These are phyloP conservation scores for Stylosanthes scabra DNA, from an alignment of 331 rosid species.

Conservation along the genomic window DNA sequence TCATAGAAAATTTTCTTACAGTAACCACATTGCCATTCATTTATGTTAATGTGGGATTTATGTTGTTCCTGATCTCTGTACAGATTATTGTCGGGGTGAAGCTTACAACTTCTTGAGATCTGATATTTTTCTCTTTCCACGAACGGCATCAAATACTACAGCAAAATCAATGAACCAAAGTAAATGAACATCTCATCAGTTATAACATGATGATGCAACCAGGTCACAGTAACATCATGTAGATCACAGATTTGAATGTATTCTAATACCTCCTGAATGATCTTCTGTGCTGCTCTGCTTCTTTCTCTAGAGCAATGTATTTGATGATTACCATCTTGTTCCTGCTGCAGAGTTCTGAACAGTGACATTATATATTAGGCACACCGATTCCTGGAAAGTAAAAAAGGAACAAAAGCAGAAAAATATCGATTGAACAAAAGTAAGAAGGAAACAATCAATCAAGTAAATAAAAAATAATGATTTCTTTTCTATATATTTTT, in stretches of 20 bases:
- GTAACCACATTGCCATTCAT: conserved; percentile 62
- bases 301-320: conserved; percentile 69
- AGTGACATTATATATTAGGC: conserved; percentile 41
- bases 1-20: conserved; percentile 59
- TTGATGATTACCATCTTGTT: conserved; percentile 42
- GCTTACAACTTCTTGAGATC: conserved; percentile 51
- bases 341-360: conserved; percentile 49
- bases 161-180: conserved; percentile 28
- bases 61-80: conserved; percentile 66
- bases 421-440: conserved; percentile 22
- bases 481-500: neutral
- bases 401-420: conserved; percentile 33
- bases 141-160: conserved; percentile 61
- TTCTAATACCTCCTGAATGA: conserved; percentile 57
- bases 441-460: conserved; percentile 18
- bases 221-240: conserved; percentile 22
- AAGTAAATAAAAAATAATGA: neutral
- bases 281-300: conserved; percentile 62
- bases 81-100: conserved; percentile 60
- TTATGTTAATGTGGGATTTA: conserved; percentile 50
- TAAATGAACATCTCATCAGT: conserved; percentile 27
- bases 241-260: conserved; percentile 8
- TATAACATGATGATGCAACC: neutral
- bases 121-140: conserved; percentile 58
- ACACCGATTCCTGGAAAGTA: conserved; percentile 29